These are phyloP conservation scores for Podaxis carcinomalis DNA, from an alignment of 768 basidiomycete species.

Conservation along the genomic window DNA sequence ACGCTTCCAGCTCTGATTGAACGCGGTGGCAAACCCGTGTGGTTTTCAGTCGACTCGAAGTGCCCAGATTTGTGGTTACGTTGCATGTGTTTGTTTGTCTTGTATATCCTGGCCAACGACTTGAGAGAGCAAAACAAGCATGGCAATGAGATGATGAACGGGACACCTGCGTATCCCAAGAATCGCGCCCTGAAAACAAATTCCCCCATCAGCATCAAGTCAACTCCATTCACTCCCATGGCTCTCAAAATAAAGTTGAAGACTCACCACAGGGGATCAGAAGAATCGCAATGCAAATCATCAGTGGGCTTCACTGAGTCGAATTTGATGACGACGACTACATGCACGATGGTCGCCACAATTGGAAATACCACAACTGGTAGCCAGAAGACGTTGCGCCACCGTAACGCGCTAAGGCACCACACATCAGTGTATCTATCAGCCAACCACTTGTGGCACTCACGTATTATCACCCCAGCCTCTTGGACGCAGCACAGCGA, in stretches of 20 bases:
- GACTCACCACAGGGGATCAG: slow-evolving; percentile 53
- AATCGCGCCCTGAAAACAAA: slow-evolving; percentile 49
- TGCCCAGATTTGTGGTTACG: slow-evolving; percentile 23
- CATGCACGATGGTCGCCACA: slow-evolving; percentile 36
- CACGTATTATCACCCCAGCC: slow-evolving; percentile 33
- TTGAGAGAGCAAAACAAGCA: slow-evolving; percentile 44
- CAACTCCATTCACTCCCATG: neutral
- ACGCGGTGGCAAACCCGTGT: slow-evolving; percentile 1
- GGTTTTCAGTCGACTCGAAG: slow-evolving; percentile 2
- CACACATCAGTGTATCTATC: slow-evolving; percentile 9
- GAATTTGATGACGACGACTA: slow-evolving; percentile 37
- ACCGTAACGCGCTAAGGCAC: slow-evolving; percentile 38
- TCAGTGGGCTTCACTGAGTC: slow-evolving; percentile 43
- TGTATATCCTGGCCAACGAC: slow-evolving; percentile 32
- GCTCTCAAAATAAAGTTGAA: neutral
- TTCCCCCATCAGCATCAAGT: neutral
- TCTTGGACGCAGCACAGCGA: slow-evolving; percentile 36
- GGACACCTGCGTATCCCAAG: slow-evolving; percentile 56
- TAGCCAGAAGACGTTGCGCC: slow-evolving; percentile 41
- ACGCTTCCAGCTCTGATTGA: slow-evolving; percentile 1
- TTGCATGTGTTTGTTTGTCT: slow-evolving; percentile 32
- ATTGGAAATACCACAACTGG: slow-evolving; percentile 47
- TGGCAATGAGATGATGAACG: slow-evolving; percentile 48
- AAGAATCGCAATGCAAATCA: slow-evolving; percentile 57
- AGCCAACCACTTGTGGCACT: slow-evolving; percentile 14